Conservation (phyloP, 257 asterid genomes). For the Nyctanthes arbortristis region DNA sequence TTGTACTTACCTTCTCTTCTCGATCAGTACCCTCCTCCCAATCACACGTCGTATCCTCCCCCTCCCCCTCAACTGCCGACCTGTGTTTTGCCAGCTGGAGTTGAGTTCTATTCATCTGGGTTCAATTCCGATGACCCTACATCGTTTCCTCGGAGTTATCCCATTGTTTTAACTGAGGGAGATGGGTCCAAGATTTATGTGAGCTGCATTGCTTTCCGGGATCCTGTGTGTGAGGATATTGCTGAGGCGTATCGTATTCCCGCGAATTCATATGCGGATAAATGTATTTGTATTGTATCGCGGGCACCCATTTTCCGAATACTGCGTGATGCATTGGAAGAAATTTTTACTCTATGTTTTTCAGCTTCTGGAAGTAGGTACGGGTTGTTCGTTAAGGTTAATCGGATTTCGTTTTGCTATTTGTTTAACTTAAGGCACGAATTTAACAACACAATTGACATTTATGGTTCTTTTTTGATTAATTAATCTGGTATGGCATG, state of each 20-base stretch:
- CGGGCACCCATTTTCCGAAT: slow-evolving; percentile 73
- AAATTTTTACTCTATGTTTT: slow-evolving; percentile 75
- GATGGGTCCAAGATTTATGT: slow-evolving; percentile 93
- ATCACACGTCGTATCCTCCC: slow-evolving; percentile 71
- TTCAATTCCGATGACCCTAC: slow-evolving; percentile 45
- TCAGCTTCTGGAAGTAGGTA: slow-evolving; percentile 88
- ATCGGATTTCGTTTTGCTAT: no score
- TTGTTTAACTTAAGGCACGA: no score
- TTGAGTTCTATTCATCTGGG: slow-evolving; percentile 64
- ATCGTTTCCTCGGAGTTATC: slow-evolving; percentile 70
- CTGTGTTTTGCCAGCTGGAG: slow-evolving; percentile 89
- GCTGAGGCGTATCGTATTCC: slow-evolving; percentile 78
- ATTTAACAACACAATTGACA: no score
- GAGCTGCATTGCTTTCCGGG: slow-evolving; percentile 83
- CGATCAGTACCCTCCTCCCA: slow-evolving; percentile 79
- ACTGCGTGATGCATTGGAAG: slow-evolving; percentile 86
- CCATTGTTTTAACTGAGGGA: slow-evolving; percentile 90
- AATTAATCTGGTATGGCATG: no score
- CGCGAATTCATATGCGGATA: slow-evolving; percentile 70
- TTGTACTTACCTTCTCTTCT: slow-evolving; percentile 73
- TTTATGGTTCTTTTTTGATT: no score
- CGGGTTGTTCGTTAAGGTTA: slow-evolving; percentile 15
- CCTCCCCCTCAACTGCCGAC: slow-evolving; percentile 96
- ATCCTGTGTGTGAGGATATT: slow-evolving; percentile 78
- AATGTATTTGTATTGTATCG: slow-evolving; percentile 87